Conservation (phyloP, 495 filamentous ascomycete genomes). For the Xeromyces bisporus region DNA sequence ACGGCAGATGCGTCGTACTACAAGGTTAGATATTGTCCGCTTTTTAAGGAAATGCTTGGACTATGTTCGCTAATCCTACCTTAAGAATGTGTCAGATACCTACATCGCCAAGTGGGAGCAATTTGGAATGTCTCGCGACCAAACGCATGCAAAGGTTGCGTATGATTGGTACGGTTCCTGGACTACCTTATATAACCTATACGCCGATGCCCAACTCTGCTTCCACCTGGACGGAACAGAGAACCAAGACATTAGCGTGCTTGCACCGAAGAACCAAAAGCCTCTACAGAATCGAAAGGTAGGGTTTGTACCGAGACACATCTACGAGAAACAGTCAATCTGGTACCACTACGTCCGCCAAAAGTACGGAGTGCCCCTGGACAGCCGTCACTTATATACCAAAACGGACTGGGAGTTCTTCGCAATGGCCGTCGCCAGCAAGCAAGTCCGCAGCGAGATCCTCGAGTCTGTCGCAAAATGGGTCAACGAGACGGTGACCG, state of each 20-base stretch:
- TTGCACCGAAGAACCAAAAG: conserved; percentile 18
- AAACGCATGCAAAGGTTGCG: conserved; percentile 71
- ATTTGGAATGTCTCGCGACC: conserved; percentile 63
- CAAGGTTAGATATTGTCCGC: conserved; percentile 22
- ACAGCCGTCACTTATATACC: conserved; percentile 74
- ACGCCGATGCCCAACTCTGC: conserved; percentile 64
- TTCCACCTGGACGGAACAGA: conserved; percentile 46
- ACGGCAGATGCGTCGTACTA: conserved; percentile 50
- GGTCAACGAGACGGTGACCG: conserved; percentile 71
- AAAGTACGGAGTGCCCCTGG: conserved; percentile 68
- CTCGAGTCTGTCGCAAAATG: conserved; percentile 62
- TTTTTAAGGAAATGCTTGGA: not conserved
- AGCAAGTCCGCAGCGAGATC: conserved; percentile 50
- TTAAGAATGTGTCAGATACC: conserved; percentile 44
- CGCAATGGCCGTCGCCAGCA: conserved; percentile 57
- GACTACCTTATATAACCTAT: conserved; percentile 90
- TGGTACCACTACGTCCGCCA: conserved; percentile 81
- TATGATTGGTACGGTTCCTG: conserved; percentile 93
- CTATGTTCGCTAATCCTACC: not conserved
- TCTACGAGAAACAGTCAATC: conserved; percentile 68
- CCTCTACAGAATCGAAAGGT: conserved; percentile 19
- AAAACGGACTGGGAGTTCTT: conserved; percentile 94
- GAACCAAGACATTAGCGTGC: conserved; percentile 1
- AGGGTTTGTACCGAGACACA: conserved; percentile 48
- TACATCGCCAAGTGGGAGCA: conserved; percentile 79